A percentile compares a stretch with the other conserved stretches of the same genome.
These are phyloP conservation scores for Aegilops speltoides DNA, from an alignment of 176 grass and related monocot species.

Conservation along the genomic window DNA sequence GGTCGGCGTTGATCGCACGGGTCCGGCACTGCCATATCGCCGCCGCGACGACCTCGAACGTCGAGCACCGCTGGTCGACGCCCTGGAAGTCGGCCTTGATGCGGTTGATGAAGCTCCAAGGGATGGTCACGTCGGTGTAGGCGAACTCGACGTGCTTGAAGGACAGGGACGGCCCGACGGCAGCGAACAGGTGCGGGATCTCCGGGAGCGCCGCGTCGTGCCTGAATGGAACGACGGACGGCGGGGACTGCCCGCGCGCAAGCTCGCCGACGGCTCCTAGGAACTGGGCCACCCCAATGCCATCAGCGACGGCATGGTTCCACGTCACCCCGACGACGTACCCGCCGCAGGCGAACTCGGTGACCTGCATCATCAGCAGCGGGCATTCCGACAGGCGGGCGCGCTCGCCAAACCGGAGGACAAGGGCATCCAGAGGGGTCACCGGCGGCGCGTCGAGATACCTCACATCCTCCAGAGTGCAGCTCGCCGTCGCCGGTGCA, in stretches of 20 bases:
- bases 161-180: neutral
- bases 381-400: neutral
- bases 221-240: slow-evolving; percentile 9
- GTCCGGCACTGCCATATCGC: slow-evolving; percentile 31
- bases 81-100: neutral
- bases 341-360: too few relatives aligned
- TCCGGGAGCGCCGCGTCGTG: slow-evolving; percentile 4
- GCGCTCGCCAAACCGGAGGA: neutral
- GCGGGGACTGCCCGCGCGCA: neutral
- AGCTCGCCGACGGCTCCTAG: slow-evolving; percentile 27
- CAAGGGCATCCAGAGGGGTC: neutral
- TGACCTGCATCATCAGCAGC: too few relatives aligned
- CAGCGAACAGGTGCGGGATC: neutral
- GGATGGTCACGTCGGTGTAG: slow-evolving; percentile 7
- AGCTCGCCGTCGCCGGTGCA: slow-evolving; percentile 28
- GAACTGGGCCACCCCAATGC: slow-evolving; percentile 30
- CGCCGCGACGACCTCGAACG: slow-evolving; percentile 29
- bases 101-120: slow-evolving; percentile 14
- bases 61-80: neutral
- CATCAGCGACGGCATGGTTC: slow-evolving; percentile 26
- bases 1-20: neutral
- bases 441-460: slow-evolving; percentile 22
- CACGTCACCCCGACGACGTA: too few relatives aligned
- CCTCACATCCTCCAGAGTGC: slow-evolving; percentile 11
- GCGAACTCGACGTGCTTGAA: neutral